Evolutionary conservation across 108 stramenopile species (phyloP).

Genomic region (Ochromonas danica): DNA sequence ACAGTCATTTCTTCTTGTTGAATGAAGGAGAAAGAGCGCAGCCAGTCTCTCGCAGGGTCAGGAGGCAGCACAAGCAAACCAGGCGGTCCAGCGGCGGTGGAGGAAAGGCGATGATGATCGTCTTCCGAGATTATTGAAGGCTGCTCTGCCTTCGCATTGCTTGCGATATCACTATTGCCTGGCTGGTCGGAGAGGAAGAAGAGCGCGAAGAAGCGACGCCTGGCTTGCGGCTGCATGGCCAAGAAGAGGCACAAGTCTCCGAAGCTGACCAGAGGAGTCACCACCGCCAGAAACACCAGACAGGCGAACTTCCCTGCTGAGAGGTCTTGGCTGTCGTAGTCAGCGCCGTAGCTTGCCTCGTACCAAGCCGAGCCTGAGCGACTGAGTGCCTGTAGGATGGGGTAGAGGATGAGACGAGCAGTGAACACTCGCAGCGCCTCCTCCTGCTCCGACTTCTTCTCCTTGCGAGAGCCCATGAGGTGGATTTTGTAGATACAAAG

Average conservation of each 20-base stretch:
- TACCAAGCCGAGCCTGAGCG: not conserved
- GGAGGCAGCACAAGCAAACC: too few relatives aligned
- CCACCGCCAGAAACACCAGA: not conserved
- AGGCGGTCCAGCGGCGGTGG: too few relatives aligned
- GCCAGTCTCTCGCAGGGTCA: too few relatives aligned
- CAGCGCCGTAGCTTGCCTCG: not conserved
- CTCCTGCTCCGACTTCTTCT: not conserved
- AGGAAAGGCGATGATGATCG: too few relatives aligned
- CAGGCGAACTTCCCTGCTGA: not conserved
- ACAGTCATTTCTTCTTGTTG: too few relatives aligned
- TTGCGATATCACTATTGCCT: too few relatives aligned
- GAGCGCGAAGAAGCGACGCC: not conserved
- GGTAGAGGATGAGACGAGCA: not conserved
- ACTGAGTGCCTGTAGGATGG: not conserved
- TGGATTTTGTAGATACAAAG: not conserved
- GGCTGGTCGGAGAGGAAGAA: too few relatives aligned
- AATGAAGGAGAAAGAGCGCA: too few relatives aligned
- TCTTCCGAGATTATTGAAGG: too few relatives aligned
- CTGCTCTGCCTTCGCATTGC: too few relatives aligned
- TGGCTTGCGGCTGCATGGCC: slow-evolving; percentile 3
- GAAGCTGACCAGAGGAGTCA: not conserved
- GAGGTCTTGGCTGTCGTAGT: not conserved
- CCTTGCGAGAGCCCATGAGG: not conserved
- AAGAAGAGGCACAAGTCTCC: not conserved
- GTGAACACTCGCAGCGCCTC: not conserved